These are phyloP conservation scores for Pseudozyma thailandica DNA, from an alignment of 1,284 basidiomycete species.

Conservation along the genomic window DNA sequence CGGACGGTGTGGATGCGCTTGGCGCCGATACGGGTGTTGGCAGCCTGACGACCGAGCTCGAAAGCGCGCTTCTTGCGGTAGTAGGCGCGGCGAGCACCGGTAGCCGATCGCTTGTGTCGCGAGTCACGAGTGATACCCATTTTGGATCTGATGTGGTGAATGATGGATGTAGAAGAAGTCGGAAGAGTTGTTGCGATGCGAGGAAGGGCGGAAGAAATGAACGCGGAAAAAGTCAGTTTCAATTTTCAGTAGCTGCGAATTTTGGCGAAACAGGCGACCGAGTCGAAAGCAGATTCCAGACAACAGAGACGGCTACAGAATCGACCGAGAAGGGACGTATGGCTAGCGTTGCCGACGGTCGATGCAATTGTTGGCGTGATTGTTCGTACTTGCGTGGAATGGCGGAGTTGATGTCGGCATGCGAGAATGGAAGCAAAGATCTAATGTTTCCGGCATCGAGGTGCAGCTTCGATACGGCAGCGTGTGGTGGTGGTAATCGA, in stretches of 20 bases:
- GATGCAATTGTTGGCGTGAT: too few species aligned
- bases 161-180: not conserved
- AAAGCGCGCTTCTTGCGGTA: conserved; percentile 68
- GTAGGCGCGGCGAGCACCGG: conserved; percentile 66
- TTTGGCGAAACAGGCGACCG: not conserved
- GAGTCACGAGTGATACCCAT: conserved; percentile 69
- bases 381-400: too few species aligned
- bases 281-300: not conserved
- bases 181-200: conserved; percentile 1
- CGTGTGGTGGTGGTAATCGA: too few species aligned
- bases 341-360: too few species aligned
- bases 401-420: too few species aligned
- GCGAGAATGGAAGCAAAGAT: too few species aligned
- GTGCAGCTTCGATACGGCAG: too few species aligned
- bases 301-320: not conserved
- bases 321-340: not conserved
- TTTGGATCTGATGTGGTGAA: conserved; percentile 42
- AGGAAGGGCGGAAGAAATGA: not conserved
- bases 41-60: conserved; percentile 67
- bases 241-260: not conserved
- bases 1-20: conserved; percentile 68
- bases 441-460: too few species aligned
- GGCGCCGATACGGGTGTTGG: conserved; percentile 67
- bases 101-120: conserved; percentile 67
- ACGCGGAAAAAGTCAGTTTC: conserved; percentile 8